phyloP scores from a whole-genome alignment of 345 rosid genomes.

The Crucihimalaya himalaica region DNA sequence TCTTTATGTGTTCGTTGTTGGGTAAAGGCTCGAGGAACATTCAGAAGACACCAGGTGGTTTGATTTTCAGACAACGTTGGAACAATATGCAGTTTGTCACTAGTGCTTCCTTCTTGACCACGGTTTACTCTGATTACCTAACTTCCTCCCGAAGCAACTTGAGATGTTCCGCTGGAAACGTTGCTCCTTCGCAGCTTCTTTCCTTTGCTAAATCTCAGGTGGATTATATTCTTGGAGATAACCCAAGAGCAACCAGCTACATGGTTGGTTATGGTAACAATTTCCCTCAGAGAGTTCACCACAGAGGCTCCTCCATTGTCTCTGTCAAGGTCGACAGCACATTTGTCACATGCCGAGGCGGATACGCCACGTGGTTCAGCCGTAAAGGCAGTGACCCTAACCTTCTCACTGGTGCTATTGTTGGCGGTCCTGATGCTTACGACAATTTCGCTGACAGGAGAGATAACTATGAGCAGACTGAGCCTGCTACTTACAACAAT shows the following conservation, averaged over 20 bases:
- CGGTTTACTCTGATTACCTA: slow-evolving; percentile 85
- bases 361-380: slow-evolving; percentile 88
- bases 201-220: slow-evolving; percentile 90
- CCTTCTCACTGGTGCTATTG: slow-evolving; percentile 86
- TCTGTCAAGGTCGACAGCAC: slow-evolving; percentile 64
- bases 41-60: slow-evolving; percentile 92
- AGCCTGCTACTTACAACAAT: slow-evolving; percentile 98
- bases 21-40: slow-evolving; percentile 65
- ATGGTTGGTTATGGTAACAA: slow-evolving; percentile 98
- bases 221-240: slow-evolving; percentile 96
- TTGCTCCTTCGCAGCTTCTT: slow-evolving; percentile 64
- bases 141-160: slow-evolving; percentile 62
- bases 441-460: slow-evolving; percentile 93
- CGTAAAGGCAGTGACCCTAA: slow-evolving; percentile 84
- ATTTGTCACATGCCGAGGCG: slow-evolving; percentile 87
- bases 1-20: slow-evolving; percentile 82
- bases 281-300: slow-evolving; percentile 89
- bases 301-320: slow-evolving; percentile 89
- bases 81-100: slow-evolving; percentile 98
- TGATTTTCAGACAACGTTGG: slow-evolving; percentile 88
- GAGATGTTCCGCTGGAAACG: slow-evolving; percentile 65
- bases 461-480: slow-evolving; percentile 95
- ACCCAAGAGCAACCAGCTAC: slow-evolving; percentile 94
- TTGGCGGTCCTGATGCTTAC: slow-evolving; percentile 96
- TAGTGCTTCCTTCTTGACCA: slow-evolving; percentile 72